Evolutionary conservation across 805 yeast genomes (phyloP).

Genomic region (Metschnikowia hibisci): DNA sequence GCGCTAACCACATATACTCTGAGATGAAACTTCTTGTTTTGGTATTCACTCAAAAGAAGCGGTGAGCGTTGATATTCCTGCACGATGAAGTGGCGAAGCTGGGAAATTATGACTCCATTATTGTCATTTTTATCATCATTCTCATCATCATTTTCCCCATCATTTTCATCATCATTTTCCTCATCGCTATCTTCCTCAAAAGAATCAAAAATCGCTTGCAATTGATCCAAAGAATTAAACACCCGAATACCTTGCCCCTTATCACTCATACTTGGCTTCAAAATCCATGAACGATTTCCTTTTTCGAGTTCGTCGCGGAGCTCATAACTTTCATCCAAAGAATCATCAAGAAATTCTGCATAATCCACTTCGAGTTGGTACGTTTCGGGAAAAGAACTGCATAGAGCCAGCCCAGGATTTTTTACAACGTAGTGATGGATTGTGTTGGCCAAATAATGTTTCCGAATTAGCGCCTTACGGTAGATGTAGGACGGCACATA

Average conservation of each 20-base stretch:
- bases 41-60: constrained; percentile 56
- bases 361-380: constrained; percentile 85
- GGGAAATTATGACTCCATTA: constrained; percentile 77
- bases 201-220: constrained; percentile 78
- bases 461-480: constrained; percentile 86
- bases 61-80: constrained; percentile 78
- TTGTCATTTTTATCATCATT: constrained; percentile 40
- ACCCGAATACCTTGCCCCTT: constrained; percentile 93
- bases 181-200: constrained; percentile 73
- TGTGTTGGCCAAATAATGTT: constrained; percentile 84
- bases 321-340: constrained; percentile 89
- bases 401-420: constrained; percentile 63
- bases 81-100: constrained; percentile 83
- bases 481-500: constrained; percentile 77
- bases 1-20: constrained; percentile 75
- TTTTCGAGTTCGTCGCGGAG: constrained; percentile 70
- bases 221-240: constrained; percentile 71
- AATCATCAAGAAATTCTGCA: constrained; percentile 93
- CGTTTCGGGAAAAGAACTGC: constrained; percentile 64
- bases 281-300: constrained; percentile 69
- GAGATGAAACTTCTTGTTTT: constrained; percentile 78
- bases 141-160: too few species aligned
- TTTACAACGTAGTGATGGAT: constrained; percentile 72
- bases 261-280: constrained; percentile 96
- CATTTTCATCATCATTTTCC: constrained; percentile 44